Evolutionary conservation across 2,329 filamentous ascomycete genomes (phyloP).

Genomic region (Penicillium sp.): DNA sequence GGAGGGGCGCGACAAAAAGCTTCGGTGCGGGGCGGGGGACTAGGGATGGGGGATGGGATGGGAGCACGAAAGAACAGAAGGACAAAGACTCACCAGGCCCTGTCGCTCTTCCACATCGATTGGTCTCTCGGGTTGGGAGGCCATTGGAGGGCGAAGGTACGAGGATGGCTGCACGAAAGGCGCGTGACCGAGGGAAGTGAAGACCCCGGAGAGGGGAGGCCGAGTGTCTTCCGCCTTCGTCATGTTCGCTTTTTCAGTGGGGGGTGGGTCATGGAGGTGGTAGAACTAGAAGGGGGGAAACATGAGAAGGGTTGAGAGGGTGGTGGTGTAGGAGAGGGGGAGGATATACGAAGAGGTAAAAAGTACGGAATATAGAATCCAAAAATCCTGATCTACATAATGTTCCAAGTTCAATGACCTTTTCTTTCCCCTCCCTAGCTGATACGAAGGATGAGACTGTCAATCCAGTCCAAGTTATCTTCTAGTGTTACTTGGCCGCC

Average conservation of each 20-base stretch:
- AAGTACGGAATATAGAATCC: not conserved
- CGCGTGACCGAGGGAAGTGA: slow-evolving; percentile 46
- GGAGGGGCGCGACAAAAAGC: slow-evolving; percentile 10
- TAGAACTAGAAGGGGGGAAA: not conserved
- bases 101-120: slow-evolving; percentile 55
- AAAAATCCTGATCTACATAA: not conserved
- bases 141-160: slow-evolving; percentile 52
- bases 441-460: not conserved
- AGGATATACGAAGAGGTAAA: not conserved
- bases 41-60: slow-evolving; percentile 5
- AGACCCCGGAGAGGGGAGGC: slow-evolving; percentile 26
- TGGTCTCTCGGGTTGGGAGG: slow-evolving; percentile 49
- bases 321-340: not conserved
- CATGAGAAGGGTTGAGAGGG: not conserved
- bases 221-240: slow-evolving; percentile 33
- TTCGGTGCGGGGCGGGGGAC: slow-evolving; percentile 9
- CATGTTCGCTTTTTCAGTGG: slow-evolving; percentile 18
- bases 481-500: too few relatives aligned
- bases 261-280: not conserved
- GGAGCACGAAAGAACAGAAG: slow-evolving; percentile 15
- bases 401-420: not conserved
- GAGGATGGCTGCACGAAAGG: slow-evolving; percentile 54
- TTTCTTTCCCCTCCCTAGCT: not conserved
- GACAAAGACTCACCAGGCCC: slow-evolving; percentile 49
- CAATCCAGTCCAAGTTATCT: too few relatives aligned